These are phyloP conservation scores for Pugionium dolabratum DNA, from an alignment of 345 rosid species.

Conservation along the genomic window DNA sequence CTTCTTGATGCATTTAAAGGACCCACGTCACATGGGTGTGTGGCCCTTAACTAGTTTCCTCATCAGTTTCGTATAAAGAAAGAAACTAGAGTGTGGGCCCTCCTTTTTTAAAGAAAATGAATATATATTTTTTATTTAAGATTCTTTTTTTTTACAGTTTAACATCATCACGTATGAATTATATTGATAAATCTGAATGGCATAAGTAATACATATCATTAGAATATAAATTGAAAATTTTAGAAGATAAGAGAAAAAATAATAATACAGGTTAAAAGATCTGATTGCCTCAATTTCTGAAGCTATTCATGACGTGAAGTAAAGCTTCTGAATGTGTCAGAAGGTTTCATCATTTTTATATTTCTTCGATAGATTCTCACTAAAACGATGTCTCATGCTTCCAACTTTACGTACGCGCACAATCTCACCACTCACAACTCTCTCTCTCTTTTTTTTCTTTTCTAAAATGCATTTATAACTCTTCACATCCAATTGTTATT, in stretches of 20 bases:
- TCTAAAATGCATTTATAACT: too few species aligned
- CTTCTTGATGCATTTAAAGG: conserved; percentile 43
- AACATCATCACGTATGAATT: too few species aligned
- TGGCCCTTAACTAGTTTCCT: too few species aligned
- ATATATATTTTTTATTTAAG: not conserved
- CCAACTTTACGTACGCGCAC: conserved; percentile 43
- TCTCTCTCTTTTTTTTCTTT: not conserved
- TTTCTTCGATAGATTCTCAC: conserved; percentile 28
- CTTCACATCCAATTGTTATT: too few species aligned
- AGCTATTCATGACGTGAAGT: not conserved
- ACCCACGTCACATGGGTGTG: conserved; percentile 44
- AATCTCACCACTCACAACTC: conserved; percentile 29
- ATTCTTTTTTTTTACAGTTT: too few species aligned
- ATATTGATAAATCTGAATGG: too few species aligned
- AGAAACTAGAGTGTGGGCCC: conserved; percentile 38
- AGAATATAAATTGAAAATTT: too few species aligned
- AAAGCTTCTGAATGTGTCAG: conserved; percentile 39
- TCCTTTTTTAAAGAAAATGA: conserved; percentile 5
- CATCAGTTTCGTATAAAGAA: conserved; percentile 27
- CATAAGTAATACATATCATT: too few species aligned
- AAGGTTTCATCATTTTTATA: conserved; percentile 23
- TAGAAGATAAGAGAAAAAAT: not conserved
- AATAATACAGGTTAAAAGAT: conserved; percentile 5
- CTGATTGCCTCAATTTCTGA: conserved; percentile 38
- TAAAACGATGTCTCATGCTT: conserved; percentile 37